A percentile compares a stretch with the other conserved stretches of the same genome.
These are phyloP conservation scores for Clavispora carvajalis DNA, from an alignment of 805 yeast genomes.

Conservation along the genomic window DNA sequence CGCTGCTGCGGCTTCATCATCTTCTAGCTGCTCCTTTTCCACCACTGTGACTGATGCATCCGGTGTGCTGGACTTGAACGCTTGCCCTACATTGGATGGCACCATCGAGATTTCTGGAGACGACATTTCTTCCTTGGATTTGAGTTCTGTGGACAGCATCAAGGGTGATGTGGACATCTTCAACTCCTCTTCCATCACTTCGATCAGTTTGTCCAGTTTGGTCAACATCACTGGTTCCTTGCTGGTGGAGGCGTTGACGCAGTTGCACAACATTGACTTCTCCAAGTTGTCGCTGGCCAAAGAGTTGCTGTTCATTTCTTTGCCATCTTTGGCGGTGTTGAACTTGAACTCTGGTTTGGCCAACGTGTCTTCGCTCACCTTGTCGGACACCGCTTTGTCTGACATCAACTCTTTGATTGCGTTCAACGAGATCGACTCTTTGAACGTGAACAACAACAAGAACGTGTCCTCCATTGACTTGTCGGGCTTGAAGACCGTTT, in stretches of 20 bases:
- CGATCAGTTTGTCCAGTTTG: slow-evolving; percentile 26
- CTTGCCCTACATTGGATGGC: slow-evolving; percentile 41
- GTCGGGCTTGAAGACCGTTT: slow-evolving; percentile 26
- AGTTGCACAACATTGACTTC: slow-evolving; percentile 33
- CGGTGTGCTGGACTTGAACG: slow-evolving; percentile 26
- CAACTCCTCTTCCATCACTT: slow-evolving; percentile 36
- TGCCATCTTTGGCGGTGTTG: slow-evolving; percentile 37
- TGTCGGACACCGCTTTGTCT: slow-evolving; percentile 40
- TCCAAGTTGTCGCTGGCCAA: slow-evolving; percentile 24
- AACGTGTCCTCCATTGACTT: slow-evolving; percentile 33
- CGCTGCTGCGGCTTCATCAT: slow-evolving; percentile 7
- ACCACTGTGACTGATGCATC: slow-evolving; percentile 37
- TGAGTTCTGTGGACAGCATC: slow-evolving; percentile 23
- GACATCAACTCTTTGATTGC: slow-evolving; percentile 27
- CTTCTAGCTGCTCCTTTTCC: slow-evolving; percentile 31
- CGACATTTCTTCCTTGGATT: slow-evolving; percentile 24
- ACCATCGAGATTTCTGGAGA: slow-evolving; percentile 33
- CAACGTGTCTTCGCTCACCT: slow-evolving; percentile 26
- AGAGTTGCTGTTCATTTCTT: slow-evolving; percentile 31
- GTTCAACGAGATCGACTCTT: slow-evolving; percentile 26
- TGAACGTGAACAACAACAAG: slow-evolving; percentile 41
- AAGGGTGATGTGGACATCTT: slow-evolving; percentile 28
- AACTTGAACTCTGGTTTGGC: slow-evolving; percentile 34
- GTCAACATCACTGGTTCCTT: slow-evolving; percentile 32
- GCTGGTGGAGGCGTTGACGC: slow-evolving; percentile 33